Percentiles rank a stretch among this genome's conserved stretches.
Evolutionary conservation across 768 basidiomycete species (phyloP).

Genomic region (Sarcomyxa edulis): DNA sequence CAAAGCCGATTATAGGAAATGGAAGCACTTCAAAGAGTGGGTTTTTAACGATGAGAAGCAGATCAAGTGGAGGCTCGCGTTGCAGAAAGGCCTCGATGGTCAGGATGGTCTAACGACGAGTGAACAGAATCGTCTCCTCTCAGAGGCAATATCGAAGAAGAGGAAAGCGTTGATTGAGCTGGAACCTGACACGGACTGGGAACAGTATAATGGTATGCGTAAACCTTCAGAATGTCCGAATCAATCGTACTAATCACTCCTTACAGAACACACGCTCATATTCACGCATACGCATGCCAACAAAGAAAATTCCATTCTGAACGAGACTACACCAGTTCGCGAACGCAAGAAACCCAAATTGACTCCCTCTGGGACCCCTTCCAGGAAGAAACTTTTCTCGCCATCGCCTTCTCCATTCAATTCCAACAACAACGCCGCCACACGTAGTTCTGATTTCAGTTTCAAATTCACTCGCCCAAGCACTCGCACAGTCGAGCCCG

Average conservation of each 20-base stretch:
- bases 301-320: conserved; percentile 1
- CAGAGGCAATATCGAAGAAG: conserved; percentile 12
- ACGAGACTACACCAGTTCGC: conserved; percentile 1
- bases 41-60: conserved; percentile 24
- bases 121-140: conserved; percentile 18
- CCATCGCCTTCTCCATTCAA: too few relatives aligned
- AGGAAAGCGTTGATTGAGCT: conserved; percentile 5
- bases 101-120: conserved; percentile 18
- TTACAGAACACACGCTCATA: too few relatives aligned
- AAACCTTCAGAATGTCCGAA: too few relatives aligned
- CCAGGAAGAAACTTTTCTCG: too few relatives aligned
- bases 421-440: too few relatives aligned
- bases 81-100: conserved; percentile 5
- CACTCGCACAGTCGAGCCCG: conserved; percentile 13
- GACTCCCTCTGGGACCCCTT: background rate
- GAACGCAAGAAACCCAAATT: background rate
- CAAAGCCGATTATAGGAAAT: conserved; percentile 48
- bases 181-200: background rate
- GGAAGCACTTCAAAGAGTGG: conserved; percentile 41
- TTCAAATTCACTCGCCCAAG: too few relatives aligned
- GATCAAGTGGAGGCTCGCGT: too few relatives aligned
- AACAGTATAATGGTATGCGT: too few relatives aligned
- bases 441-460: too few relatives aligned
- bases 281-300: too few relatives aligned
- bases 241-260: too few relatives aligned